These are phyloP conservation scores for Mycena crocata DNA, from an alignment of 768 basidiomycete genomes.

Conservation along the genomic window DNA sequence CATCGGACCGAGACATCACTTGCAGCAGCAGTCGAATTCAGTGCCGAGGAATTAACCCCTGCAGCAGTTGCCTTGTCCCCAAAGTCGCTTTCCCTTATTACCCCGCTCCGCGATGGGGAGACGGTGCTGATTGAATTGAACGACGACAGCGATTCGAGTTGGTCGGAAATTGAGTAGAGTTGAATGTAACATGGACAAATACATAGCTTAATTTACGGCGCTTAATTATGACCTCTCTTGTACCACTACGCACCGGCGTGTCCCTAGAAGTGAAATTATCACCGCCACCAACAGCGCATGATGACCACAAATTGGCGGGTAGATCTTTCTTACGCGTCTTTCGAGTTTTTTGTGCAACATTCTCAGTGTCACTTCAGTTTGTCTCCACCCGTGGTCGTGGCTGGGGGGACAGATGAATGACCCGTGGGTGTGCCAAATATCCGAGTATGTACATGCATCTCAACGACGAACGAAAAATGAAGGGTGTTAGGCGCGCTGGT, in stretches of 20 bases:
- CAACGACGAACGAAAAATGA: neutral
- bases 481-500: constrained; percentile 61
- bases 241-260: constrained; percentile 51
- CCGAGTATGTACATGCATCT: neutral
- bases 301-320: constrained; percentile 61
- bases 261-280: constrained; percentile 55
- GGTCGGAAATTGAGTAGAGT: constrained; percentile 13
- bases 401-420: constrained; percentile 83
- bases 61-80: too few relatives aligned
- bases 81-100: constrained; percentile 6
- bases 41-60: too few relatives aligned
- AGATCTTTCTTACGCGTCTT: too few relatives aligned
- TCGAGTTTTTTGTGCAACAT: too few relatives aligned
- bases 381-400: constrained; percentile 89
- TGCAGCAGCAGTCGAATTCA: too few relatives aligned
- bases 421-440: constrained; percentile 62
- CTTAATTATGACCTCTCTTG: constrained; percentile 11
- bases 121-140: constrained; percentile 1
- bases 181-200: neutral
- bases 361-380: too few relatives aligned
- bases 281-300: constrained; percentile 37
- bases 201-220: too few relatives aligned
- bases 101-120: constrained; percentile 8
- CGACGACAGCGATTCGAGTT: constrained; percentile 11
- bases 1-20: too few relatives aligned